Evolutionary conservation across 495 filamentous ascomycete genomes (phyloP).

Genomic region (Aspergillus cavernicola): DNA sequence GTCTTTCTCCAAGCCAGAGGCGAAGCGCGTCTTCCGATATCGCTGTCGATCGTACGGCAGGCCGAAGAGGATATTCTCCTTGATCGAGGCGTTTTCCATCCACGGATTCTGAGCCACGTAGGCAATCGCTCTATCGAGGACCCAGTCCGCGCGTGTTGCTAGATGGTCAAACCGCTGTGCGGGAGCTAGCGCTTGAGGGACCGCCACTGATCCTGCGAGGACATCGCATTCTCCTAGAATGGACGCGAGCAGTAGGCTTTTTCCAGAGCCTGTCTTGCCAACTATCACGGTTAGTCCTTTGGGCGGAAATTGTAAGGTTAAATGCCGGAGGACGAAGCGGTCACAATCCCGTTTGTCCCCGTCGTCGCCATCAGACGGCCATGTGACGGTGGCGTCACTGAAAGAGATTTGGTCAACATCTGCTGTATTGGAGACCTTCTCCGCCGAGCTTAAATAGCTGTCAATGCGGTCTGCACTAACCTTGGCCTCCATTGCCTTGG

Average conservation of each 20-base stretch:
- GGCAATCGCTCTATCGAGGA: slow-evolving; percentile 61
- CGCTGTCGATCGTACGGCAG: slow-evolving; percentile 61
- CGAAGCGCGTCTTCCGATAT: slow-evolving; percentile 60
- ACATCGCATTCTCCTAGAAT: slow-evolving; percentile 57
- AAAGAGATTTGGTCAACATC: slow-evolving; percentile 58
- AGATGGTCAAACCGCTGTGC: slow-evolving; percentile 45
- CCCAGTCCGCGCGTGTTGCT: slow-evolving; percentile 65
- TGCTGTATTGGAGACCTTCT: slow-evolving; percentile 56
- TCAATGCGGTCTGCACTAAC: slow-evolving; percentile 73
- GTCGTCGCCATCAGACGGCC: slow-evolving; percentile 50
- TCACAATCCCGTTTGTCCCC: slow-evolving; percentile 29
- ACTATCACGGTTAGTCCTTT: slow-evolving; percentile 60
- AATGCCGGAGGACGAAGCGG: slow-evolving; percentile 58
- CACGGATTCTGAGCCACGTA: slow-evolving; percentile 78
- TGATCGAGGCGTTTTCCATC: slow-evolving; percentile 76
- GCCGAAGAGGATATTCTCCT: slow-evolving; percentile 68
- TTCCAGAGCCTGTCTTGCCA: slow-evolving; percentile 54
- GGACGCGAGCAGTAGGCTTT: slow-evolving; percentile 56
- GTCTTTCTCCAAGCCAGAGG: slow-evolving; percentile 68
- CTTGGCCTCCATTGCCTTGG: slow-evolving; percentile 64
- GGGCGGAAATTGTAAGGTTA: slow-evolving; percentile 61
- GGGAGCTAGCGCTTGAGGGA: slow-evolving; percentile 34
- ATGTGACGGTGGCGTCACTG: slow-evolving; percentile 66
- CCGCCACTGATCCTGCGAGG: slow-evolving; percentile 40
- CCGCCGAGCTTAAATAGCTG: slow-evolving; percentile 62